Base-by-base conservation (phyloP, 768 basidiomycete species). In the Termitomyces eurrhizus region DNA sequence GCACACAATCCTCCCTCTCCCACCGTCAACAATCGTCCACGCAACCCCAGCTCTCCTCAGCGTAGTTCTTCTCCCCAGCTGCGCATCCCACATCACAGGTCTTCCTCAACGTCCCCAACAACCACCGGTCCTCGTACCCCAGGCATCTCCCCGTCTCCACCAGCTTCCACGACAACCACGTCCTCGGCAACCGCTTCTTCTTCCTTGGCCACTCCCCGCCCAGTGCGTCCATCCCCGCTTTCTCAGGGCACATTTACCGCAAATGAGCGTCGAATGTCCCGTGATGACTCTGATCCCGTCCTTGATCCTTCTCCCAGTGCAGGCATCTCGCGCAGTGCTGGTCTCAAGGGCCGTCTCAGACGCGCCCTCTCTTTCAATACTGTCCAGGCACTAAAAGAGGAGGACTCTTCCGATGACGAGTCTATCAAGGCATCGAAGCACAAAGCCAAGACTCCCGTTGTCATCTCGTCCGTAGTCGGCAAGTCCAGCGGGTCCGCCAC, bases 281-380 rank as follows among this genome's bases (percentile, higher is more conserved):
- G 83, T 61, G 88, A 90, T 72, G 89, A 91, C 67, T 87, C 84
- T 59, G 88, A 90, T 73, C 76, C 89, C 33, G 80, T 87, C 75
- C 72, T 79, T 7, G 81, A 83, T 65, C 66, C 76, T 46, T 68
- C 72, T 14, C 75, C 75, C 8, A 69, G 70, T 42, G 68, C 74
- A 32, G 67, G 65, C 57, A 78, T 79, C 66, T 71, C 78, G 48
- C 83, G 88, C 58, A 80, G 81, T 59, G 81, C 84, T 14, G 93
- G 93, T 0, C 78, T 95, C 64, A 94, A 93, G 70, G 87, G 84
- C 65, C 83, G 85, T 59, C 78, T 93, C 44, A 85, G 89, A 45
- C 85, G 90, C 33, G 91, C 88, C 4, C 78, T 92, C 26, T 86
- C 85, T 1, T 80, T 90, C 65, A 87, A 85, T 63, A 83, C 86